Percentiles rank a stretch among this genome's conserved stretches.
Evolutionary conservation across 2,329 filamentous ascomycete species (phyloP).

Genomic region (Trichoderma atroviride): DNA sequence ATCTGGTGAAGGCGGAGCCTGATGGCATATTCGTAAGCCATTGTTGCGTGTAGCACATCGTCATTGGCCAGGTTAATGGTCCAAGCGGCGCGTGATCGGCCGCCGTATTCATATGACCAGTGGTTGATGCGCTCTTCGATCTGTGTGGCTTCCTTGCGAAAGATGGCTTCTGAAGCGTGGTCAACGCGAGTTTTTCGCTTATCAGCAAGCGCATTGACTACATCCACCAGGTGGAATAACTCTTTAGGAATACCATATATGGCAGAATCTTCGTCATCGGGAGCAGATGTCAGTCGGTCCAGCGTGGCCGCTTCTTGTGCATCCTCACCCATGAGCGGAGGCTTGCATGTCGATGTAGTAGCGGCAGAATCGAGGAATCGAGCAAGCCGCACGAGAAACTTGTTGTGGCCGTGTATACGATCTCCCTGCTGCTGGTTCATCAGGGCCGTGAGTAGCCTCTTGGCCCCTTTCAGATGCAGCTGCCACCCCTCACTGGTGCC

Average conservation of each 20-base stretch:
- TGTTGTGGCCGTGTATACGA: constrained; percentile 42
- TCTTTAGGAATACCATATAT: constrained; percentile 43
- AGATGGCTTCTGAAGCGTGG: constrained; percentile 36
- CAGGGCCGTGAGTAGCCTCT: constrained; percentile 41
- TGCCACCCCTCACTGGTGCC: constrained; percentile 47
- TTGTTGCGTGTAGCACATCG: constrained; percentile 41
- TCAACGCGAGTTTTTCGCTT: constrained; percentile 39
- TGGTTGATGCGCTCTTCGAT: constrained; percentile 43
- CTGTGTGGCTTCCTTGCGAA: constrained; percentile 36
- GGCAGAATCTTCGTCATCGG: constrained; percentile 39
- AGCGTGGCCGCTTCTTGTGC: constrained; percentile 36
- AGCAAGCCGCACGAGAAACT: constrained; percentile 42
- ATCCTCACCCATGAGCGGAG: constrained; percentile 41
- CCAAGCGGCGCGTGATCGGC: constrained; percentile 34
- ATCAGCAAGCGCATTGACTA: constrained; percentile 39
- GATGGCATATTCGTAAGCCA: constrained; percentile 47
- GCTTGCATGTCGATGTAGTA: constrained; percentile 40
- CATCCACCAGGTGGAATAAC: constrained; percentile 41
- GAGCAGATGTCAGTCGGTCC: constrained; percentile 33
- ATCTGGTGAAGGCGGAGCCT: constrained; percentile 47
- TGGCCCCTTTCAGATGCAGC: constrained; percentile 47
- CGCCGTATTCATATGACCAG: constrained; percentile 41
- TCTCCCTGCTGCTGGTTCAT: constrained; percentile 39
- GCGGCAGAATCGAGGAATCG: constrained; percentile 41
- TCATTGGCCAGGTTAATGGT: constrained; percentile 31